Base-by-base conservation (phyloP, 306 rosid genomes). In the Vigna angularis region DNA sequence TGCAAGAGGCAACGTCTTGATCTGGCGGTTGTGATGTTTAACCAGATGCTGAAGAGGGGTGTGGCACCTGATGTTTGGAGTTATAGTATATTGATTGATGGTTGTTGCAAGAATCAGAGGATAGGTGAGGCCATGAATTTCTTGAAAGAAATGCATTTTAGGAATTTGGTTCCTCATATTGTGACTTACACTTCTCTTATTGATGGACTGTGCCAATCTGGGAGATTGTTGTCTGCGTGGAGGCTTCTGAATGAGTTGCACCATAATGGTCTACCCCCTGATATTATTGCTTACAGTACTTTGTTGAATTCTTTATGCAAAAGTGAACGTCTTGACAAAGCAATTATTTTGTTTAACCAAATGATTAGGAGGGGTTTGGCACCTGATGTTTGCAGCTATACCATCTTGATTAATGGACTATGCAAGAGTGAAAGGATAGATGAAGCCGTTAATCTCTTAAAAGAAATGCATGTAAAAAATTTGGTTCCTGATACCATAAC, bases 81-180 rank as follows among this genome's bases (percentile, higher is more conserved):
- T 59, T 59, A 59, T 30, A 59, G 42, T 15, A 59, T 59, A 59
- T 59, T 28, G 42, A 59, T 59, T 30, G 42, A 28, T 30, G 66
- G 66, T 3, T 59, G 20, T 59, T 59, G 66, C 66, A 59, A 59
- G 42, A 28, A 59, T 59, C 20, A 14, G 4, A 59, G 42, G 66
- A 28, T 59, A 14, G 66, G 42, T 30, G 42, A 59, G 66, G 66
- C 66, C 42, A 28, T 59, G 66, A 59, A 30, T 59, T 28, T 59
- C 20, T 28, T 59, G 66, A 59, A 30, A 14, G 66, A 59, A 28
- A 59, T 59, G 66, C 42, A 2, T 59, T 59, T 59, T 5, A 59
- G 66, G 42, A 59, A 59, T 30, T 28, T 59, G 42, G 66, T 59
- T 28, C 66, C 66, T 30, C 42, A 59, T 59, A 59, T 59, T 28